Evolutionary conservation across 2,329 filamentous ascomycete genomes (phyloP).

Genomic region (Fusarium hainanense): DNA sequence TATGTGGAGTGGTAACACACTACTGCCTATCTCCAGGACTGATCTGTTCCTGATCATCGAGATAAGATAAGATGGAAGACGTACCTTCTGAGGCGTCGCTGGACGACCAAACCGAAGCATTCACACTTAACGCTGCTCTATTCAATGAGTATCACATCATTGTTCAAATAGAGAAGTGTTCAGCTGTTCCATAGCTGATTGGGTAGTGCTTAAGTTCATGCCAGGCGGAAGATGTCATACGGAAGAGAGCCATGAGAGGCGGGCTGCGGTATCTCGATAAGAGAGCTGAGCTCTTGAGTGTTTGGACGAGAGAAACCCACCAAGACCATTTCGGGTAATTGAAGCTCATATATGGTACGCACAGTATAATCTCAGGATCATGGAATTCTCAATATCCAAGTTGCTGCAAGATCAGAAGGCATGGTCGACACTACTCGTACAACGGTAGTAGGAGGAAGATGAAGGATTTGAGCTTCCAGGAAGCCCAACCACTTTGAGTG

Average conservation of each 20-base stretch:
- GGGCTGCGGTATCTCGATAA: too few species aligned
- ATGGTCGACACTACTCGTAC: not conserved
- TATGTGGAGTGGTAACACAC: not conserved
- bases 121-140: not conserved
- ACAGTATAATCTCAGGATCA: too few species aligned
- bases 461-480: too few species aligned
- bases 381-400: too few species aligned
- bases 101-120: not conserved
- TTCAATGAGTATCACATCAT: rapidly evolving
- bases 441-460: not conserved
- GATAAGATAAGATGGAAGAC: not conserved
- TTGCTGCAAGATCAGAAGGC: too few species aligned
- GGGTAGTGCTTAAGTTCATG: too few species aligned
- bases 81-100: not conserved
- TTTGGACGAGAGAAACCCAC: too few species aligned
- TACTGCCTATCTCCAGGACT: not conserved
- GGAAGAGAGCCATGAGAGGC: too few species aligned
- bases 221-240: too few species aligned
- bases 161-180: not conserved
- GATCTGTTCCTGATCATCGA: not conserved
- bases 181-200: rapidly evolving
- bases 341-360: too few species aligned
- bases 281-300: too few species aligned
- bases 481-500: not conserved
- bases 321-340: too few species aligned